Evolutionary conservation across 495 filamentous ascomycete species (phyloP).

Genomic region (Oidiodendron maius): DNA sequence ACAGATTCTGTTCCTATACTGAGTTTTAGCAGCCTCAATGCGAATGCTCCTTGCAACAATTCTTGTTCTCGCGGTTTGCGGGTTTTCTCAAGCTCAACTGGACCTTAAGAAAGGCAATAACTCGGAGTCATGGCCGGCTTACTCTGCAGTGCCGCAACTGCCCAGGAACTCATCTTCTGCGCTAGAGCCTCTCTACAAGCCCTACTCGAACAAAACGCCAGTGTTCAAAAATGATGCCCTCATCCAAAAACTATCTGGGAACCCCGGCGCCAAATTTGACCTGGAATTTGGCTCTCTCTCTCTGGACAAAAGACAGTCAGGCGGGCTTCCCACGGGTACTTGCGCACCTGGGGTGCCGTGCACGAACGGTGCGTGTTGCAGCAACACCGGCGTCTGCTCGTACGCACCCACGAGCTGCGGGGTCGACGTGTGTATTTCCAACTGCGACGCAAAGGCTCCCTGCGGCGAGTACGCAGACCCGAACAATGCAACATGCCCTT

Average conservation of each 20-base stretch:
- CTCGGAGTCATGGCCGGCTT: too few relatives aligned
- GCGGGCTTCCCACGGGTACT: slow-evolving; percentile 2
- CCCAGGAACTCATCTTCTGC: background rate
- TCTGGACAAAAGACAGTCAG: slow-evolving; percentile 1
- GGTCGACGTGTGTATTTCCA: slow-evolving; percentile 2
- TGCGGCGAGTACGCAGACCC: slow-evolving; percentile 7
- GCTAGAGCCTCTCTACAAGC: slow-evolving; percentile 2
- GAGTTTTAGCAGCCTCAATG: too few relatives aligned
- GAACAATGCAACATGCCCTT: slow-evolving; percentile 1
- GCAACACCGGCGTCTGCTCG: slow-evolving; percentile 7
- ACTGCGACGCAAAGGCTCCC: slow-evolving; percentile 9
- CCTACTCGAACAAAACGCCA: slow-evolving; percentile 1
- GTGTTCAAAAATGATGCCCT: slow-evolving; percentile 2
- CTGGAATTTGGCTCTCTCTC: background rate
- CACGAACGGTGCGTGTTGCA: slow-evolving; percentile 8
- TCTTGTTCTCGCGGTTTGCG: too few relatives aligned
- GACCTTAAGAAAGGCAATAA: too few relatives aligned
- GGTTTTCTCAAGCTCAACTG: too few relatives aligned
- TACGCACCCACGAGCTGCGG: slow-evolving; percentile 7
- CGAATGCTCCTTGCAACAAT: too few relatives aligned
- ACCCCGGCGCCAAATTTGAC: too few relatives aligned
- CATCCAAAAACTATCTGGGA: too few relatives aligned
- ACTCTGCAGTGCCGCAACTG: too few relatives aligned
- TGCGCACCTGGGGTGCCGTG: slow-evolving; percentile 4
- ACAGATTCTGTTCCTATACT: too few relatives aligned